Conservation (phyloP, 192 early-diverging fungal species). For the Entomortierella lignicola region DNA sequence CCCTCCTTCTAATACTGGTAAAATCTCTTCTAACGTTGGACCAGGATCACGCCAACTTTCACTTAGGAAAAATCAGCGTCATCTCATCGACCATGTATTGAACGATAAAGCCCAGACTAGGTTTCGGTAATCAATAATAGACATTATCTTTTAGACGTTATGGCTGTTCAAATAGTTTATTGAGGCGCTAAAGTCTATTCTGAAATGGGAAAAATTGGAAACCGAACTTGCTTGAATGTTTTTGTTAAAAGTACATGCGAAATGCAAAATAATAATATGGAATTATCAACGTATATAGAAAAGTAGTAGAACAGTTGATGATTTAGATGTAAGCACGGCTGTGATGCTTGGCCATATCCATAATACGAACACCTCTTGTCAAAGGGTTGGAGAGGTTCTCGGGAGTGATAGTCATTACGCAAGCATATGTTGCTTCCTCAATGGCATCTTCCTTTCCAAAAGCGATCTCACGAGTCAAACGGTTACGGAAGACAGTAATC, state of each 20-base stretch:
- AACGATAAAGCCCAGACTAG: not conserved
- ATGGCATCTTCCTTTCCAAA: slow-evolving; percentile 91
- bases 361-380: slow-evolving; percentile 93
- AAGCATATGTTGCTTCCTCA: slow-evolving; percentile 87
- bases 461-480: slow-evolving; percentile 83
- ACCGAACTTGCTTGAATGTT: not conserved
- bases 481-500: slow-evolving; percentile 92
- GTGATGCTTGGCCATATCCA: slow-evolving; percentile 86
- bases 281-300: slow-evolving; percentile 9
- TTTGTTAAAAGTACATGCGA: slow-evolving; percentile 48
- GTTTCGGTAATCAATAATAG: slow-evolving; percentile 10
- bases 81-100: slow-evolving; percentile 32
- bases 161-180: not conserved
- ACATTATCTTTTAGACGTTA: not conserved
- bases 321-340: slow-evolving; percentile 52
- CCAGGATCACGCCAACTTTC: slow-evolving; percentile 6
- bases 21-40: not conserved
- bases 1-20: not conserved
- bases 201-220: not conserved
- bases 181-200: not conserved
- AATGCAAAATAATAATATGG: slow-evolving; percentile 19
- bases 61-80: slow-evolving; percentile 31
- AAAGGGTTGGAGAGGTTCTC: slow-evolving; percentile 81
- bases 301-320: not conserved
- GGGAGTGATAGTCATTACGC: slow-evolving; percentile 91